phyloP scores from a whole-genome alignment of 306 rosid species.

The Cucurbita argyrosperma region DNA sequence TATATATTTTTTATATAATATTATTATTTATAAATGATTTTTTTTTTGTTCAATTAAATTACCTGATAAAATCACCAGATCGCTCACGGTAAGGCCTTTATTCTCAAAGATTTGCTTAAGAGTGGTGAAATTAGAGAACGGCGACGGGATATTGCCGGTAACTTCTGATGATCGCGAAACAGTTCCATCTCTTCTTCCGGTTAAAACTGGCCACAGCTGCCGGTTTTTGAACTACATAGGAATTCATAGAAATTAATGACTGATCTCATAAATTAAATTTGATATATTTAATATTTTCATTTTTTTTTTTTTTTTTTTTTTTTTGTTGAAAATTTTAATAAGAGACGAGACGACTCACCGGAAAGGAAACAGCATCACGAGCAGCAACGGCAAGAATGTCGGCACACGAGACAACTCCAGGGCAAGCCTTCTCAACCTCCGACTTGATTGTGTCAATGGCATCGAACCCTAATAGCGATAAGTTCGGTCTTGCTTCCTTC shows the following conservation, averaged over 20 bases:
- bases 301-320: not conserved
- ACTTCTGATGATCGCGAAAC: conserved; percentile 15
- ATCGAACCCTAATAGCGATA: conserved; percentile 16
- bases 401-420: conserved; percentile 22
- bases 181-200: conserved; percentile 34
- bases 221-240: conserved; percentile 10
- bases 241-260: not conserved
- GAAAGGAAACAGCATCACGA: conserved; percentile 24
- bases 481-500: conserved; percentile 20
- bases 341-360: not conserved
- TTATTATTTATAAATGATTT: not conserved
- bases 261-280: not conserved
- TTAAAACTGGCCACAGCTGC: conserved; percentile 10
- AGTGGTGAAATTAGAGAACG: conserved; percentile 15
- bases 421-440: conserved; percentile 12
- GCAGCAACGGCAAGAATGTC: conserved; percentile 23
- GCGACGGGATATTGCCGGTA: conserved; percentile 20
- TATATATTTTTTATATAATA: not conserved
- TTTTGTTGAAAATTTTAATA: not conserved
- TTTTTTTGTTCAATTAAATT: not conserved
- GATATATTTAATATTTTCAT: not conserved
- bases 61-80: conserved; percentile 30
- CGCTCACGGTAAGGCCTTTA: conserved; percentile 7
- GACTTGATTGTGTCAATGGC: conserved; percentile 23
- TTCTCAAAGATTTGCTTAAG: conserved; percentile 12